phyloP scores from a whole-genome alignment of 106 monocot genomes.

The Phalaenopsis equestris region DNA sequence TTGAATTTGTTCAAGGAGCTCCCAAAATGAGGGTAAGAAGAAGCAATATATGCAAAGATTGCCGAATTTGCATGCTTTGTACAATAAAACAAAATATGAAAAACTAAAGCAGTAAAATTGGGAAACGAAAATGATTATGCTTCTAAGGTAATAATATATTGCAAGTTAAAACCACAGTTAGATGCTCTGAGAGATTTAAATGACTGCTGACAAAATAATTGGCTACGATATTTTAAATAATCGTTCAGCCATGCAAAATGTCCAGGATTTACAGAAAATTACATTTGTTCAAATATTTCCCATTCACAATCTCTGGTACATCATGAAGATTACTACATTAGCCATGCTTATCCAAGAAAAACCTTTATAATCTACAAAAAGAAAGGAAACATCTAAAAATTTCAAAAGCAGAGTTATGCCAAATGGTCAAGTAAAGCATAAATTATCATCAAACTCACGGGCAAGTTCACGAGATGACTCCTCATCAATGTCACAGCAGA shows the following conservation, averaged over 20 bases:
- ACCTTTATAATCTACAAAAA: not conserved
- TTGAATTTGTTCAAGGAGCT: not conserved
- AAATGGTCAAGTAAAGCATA: not conserved
- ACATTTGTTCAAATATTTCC: not conserved
- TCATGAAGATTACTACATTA: not conserved
- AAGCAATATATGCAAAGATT: not conserved
- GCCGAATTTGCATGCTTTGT: not conserved
- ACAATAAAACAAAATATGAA: not conserved
- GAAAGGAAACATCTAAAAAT: not conserved
- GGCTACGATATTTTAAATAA: not conserved
- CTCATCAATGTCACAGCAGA: slow-evolving; percentile 78
- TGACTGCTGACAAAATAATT: not conserved
- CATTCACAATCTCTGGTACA: not conserved
- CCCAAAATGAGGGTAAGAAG: not conserved
- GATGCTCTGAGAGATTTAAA: not conserved
- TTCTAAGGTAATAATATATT: not conserved
- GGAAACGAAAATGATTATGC: not conserved
- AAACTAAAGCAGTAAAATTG: not conserved
- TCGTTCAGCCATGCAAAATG: not conserved
- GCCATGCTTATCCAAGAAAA: not conserved
- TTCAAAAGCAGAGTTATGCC: not conserved
- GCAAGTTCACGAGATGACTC: slow-evolving; percentile 38
- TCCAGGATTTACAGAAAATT: not conserved
- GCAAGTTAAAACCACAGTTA: not conserved
- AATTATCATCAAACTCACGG: slow-evolving; percentile 26